Percentiles rank a stretch among this genome's conserved stretches.
phyloP scores from a whole-genome alignment of 495 filamentous ascomycete species.

The Xanthoparmelia taractica region DNA sequence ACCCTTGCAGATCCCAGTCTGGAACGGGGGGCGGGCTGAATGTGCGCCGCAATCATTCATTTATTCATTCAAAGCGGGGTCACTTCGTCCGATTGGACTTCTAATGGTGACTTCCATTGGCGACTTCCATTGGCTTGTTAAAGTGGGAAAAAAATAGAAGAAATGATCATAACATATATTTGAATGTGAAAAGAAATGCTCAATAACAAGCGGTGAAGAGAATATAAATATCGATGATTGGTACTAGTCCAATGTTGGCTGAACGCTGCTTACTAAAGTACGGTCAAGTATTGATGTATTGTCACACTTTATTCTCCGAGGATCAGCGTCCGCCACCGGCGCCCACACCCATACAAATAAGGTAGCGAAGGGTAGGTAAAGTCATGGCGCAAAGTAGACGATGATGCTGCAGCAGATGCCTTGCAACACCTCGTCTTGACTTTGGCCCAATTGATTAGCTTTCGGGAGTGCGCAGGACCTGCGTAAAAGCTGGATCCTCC shows the following conservation, averaged over 20 bases:
- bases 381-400: background rate
- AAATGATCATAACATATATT: too few species aligned
- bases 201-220: background rate
- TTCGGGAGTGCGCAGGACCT: conserved; percentile 1
- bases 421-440: background rate
- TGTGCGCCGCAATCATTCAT: background rate
- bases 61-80: conserved; percentile 1
- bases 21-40: background rate
- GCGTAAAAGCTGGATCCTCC: background rate
- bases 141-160: too few species aligned
- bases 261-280: background rate
- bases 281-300: too few species aligned
- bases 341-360: background rate
- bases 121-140: too few species aligned
- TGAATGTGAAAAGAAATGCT: background rate
- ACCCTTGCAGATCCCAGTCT: conserved; percentile 1
- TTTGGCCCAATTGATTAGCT: background rate
- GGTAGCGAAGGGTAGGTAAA: too few species aligned
- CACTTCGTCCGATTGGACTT: too few species aligned
- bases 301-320: background rate
- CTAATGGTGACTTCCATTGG: too few species aligned
- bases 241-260: too few species aligned
- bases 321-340: background rate
- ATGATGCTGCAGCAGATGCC: background rate
- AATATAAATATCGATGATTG: background rate